Evolutionary conservation across 768 basidiomycete species (phyloP), one percentile per base, ranked within the genome.

Genomic region (Calocybe gangraenosa): DNA sequence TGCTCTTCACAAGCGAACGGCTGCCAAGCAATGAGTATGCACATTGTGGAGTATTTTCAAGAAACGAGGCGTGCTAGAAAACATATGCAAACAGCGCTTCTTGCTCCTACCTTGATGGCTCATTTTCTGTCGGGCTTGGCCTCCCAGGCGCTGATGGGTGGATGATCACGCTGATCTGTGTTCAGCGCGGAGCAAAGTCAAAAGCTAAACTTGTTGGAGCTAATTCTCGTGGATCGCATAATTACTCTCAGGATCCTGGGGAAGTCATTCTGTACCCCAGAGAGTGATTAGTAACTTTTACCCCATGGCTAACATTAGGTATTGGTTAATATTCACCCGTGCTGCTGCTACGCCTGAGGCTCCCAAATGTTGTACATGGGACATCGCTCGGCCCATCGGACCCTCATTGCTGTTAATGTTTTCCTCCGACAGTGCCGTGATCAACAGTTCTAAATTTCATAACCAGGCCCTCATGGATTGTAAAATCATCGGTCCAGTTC

Each of bases 371-470:
- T 9, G 15, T 3, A 7, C 45, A 28, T 46, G 45, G 35, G 45
- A 22, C 39, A 17, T 40, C 15, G 22, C 11, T 36, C 45, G 45
- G 45, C n/a, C 17, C 39, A 37, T 48, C 46, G 41, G 41, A 37
- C 23, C 46, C 13, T 37, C 20, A 25, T 19, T 35, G 22, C 3
- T 18, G 31, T 17, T 32, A 28, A 9, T 17, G 35, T 17, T 17
- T 34, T 28, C 19, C 15, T n/a, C 22, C 10, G 10, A 13, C n/a
- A 25, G 38, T 40, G 21, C 35, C 37, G 25, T 28, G 25, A 36
- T 10, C 15, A 11, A 14, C 23, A 21, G 8, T 19, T 22, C 15
- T 13, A 18, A 46, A 37, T 5, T 25, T 19, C 19, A 3, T 8
- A 7, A 10, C 40, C 34, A 39, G 18, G 22, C 14, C 30, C 37